Evolutionary conservation across 139 green algal genomes (phyloP).

Genomic region (Closterium sp.): DNA sequence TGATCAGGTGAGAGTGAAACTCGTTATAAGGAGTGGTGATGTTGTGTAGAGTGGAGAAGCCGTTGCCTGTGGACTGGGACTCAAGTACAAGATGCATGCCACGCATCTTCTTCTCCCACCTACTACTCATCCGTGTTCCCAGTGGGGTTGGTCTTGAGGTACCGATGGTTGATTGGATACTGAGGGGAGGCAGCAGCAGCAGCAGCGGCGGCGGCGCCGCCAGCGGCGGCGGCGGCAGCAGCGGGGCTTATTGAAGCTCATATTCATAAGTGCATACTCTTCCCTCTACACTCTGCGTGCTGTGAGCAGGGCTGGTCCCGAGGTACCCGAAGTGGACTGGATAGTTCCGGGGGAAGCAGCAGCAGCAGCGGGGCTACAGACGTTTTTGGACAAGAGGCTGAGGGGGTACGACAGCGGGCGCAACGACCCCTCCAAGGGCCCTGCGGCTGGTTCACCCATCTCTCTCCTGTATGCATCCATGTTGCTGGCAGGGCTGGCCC

Average conservation of each 20-base stretch:
- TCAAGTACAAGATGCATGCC: neutral
- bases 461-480: no score
- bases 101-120: no score
- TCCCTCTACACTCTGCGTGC: no score
- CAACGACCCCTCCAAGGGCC: no score
- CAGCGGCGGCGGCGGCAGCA: conserved; percentile 51
- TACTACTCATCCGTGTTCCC: conserved; percentile 45
- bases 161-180: neutral
- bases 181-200: conserved; percentile 63
- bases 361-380: no score
- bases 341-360: no score
- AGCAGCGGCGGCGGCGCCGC: no score
- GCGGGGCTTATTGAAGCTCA: conserved; percentile 12
- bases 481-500: neutral
- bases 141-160: no score
- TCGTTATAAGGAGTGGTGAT: neutral
- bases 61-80: neutral
- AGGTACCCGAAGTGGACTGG: no score
- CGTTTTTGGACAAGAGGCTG: no score
- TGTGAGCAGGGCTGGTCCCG: neutral
- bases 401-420: no score
- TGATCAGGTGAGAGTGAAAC: neutral
- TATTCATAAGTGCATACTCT: conserved; percentile 69
- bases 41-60: neutral
- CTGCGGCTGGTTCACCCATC: no score